Evolutionary conservation across 352 stramenopile genomes (phyloP), one percentile per base, ranked within the genome.

Genomic region (Phytophthora brassicae): DNA sequence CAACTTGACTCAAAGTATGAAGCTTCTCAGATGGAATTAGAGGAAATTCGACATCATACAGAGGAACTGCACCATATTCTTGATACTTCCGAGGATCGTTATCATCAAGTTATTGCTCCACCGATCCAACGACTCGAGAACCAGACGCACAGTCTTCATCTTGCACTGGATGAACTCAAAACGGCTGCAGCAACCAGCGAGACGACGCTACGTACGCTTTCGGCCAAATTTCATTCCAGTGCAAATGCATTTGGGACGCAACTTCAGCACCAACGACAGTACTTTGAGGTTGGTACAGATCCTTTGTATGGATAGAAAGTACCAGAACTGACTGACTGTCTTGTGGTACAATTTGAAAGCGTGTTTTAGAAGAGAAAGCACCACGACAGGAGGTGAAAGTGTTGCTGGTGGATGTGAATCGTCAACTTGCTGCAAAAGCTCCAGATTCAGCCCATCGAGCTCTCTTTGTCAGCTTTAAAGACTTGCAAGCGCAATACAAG

Each of bases 151-250:
- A 54, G 66, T 28, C 23, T 77, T 4, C 57, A 78, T 1, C 43
- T 60, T 6, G 28, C 42, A 3, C 20, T 74, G 14, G 29, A 39
- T 9, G 42, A 66, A 3, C 36, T 70, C 14, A 56, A 67, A 51
- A 66, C 61, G 16, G 60, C 66, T 14, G 33, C 49, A 14, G 53
- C 23, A 1, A 69, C 62, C 6, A 64, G 50, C 6, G 72, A 84
- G 22, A 39, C 68, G 16, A 45, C 60, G 1, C 51, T 72, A n/a
- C 60, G 69, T 8, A 59, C 59, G 4, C 60, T 84, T 26, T 80
- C 70, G 4, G 60, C 60, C 23, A 80, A 80, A 43, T 68, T 82
- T 19, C 66, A 76, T 33, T 71, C 73, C 6, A 57, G 56, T 39
- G 53, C 55, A 2, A 36, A 44, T 23, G 56, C 54, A 3, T 64